Percentiles rank a stretch among this genome's conserved stretches.
phyloP scores from a whole-genome alignment of 345 rosid genomes.

The Lepidium sativum region DNA sequence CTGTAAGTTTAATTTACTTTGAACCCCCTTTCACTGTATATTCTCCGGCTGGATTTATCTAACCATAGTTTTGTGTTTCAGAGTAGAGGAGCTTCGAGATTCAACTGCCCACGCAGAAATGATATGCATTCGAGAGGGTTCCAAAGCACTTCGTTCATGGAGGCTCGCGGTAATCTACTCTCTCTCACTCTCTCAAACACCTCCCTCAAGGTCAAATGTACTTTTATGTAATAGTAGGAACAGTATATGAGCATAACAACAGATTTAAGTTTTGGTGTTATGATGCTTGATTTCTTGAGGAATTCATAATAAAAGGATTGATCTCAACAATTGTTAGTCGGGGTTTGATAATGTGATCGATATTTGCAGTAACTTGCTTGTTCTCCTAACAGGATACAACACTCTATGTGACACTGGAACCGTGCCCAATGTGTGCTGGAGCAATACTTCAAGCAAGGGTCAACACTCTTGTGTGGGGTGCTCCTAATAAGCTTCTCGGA shows the following conservation, averaged over 20 bases:
- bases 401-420: constrained; percentile 91
- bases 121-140: constrained; percentile 90
- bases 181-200: not conserved
- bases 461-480: constrained; percentile 90
- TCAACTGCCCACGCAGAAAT: constrained; percentile 98
- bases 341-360: not conserved
- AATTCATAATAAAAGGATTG: not conserved
- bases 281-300: not conserved
- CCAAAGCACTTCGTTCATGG: constrained; percentile 66
- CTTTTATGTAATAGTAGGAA: not conserved
- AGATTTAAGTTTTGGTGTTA: not conserved
- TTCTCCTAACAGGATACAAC: constrained; percentile 51
- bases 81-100: constrained; percentile 92
- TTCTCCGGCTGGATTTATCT: not conserved
- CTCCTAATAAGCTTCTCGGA: constrained; percentile 97
- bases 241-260: not conserved
- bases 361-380: not conserved
- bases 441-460: constrained; percentile 96
- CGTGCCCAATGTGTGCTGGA: constrained; percentile 98
- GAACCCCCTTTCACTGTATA: not conserved
- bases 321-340: not conserved
- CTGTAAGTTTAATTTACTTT: constrained; percentile 48
- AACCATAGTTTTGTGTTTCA: constrained; percentile 30
- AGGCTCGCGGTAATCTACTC: constrained; percentile 68
- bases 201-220: not conserved